Conservation (phyloP, 306 rosid genomes). For the Lathyrus oleraceus region DNA sequence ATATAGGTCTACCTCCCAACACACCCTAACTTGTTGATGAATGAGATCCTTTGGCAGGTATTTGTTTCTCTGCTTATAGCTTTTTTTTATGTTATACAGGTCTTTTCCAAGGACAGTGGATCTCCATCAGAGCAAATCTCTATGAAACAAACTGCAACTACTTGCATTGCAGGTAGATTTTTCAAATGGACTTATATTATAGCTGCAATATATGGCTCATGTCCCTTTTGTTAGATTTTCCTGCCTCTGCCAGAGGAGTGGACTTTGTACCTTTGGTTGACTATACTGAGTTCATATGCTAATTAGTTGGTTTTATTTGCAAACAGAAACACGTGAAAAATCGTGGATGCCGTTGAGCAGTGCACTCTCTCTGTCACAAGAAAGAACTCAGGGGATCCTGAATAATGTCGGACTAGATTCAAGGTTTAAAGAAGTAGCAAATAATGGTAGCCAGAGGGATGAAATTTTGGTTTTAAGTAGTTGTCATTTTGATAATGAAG, state of each 20-base stretch:
- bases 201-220: slow-evolving; percentile 10
- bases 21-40: neutral
- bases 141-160: slow-evolving; percentile 33
- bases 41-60: slow-evolving; percentile 5
- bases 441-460: slow-evolving; percentile 28
- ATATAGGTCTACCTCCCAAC: too few relatives aligned
- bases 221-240: neutral
- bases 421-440: slow-evolving; percentile 27
- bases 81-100: slow-evolving; percentile 45
- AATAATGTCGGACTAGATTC: slow-evolving; percentile 39
- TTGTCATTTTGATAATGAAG: slow-evolving; percentile 29
- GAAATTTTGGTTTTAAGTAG: slow-evolving; percentile 29
- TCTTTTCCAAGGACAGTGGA: slow-evolving; percentile 68
- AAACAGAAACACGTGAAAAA: slow-evolving; percentile 45
- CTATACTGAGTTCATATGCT: neutral
- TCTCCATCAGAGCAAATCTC: slow-evolving; percentile 41
- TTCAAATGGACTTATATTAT: slow-evolving; percentile 8
- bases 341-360: slow-evolving; percentile 27
- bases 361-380: slow-evolving; percentile 34
- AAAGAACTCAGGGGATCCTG: slow-evolving; percentile 57
- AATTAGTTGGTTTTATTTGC: slow-evolving; percentile 23
- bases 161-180: slow-evolving; percentile 42
- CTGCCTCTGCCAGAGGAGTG: neutral
- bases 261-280: neutral
- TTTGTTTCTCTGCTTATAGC: slow-evolving; percentile 4